Base-by-base conservation (phyloP, 768 basidiomycete species). In the Termitomyces bulborhizus region DNA sequence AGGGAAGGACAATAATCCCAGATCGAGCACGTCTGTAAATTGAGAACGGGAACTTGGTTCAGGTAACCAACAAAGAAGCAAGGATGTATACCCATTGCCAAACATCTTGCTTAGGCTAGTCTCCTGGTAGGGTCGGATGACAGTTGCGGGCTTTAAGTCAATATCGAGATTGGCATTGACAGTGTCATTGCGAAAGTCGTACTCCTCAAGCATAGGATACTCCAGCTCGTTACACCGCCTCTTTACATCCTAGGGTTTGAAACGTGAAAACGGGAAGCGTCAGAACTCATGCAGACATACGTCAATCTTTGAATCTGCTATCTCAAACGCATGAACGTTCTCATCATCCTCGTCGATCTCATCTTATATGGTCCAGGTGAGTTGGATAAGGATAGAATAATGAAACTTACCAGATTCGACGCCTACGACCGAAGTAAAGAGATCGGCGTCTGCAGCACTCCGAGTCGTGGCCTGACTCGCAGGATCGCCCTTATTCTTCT, bases 51-150 rank as follows among this genome's bases (percentile, higher is more conserved):
- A 44, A 55, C 54, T 51, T 46, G 40, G 45, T 31, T 57, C 46
- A 46, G 52, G 48, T 21, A 47, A 42, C 44, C 45, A 46, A 52
- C 4, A 18, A 36, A 36, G 32, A 58, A 40, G 42, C 27, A 41
- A 27, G 21, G 60, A 50, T 57, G 15, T 58, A 52, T 69, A 93
- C 91, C 94, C 97, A 69, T 99, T 98, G 51, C 97, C 96, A 70
- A 99, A 99, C 97, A 99, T 99, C 74, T 99, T 99, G 61, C 93
- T 94, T 42, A 99, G 75, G 67, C 91, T 94, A 51, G 97, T 99
- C 73, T 98, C 96, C 70, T 99, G 97, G 71, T 99, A 99, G 13
- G 97, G 93, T 53, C 97, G 82, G 66, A 99, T 97, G 58, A 96
- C 89, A 2, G 97, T 98, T 36, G 93, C 90, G 3, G 97, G 97